A percentile compares a stretch with the other conserved stretches of the same genome.
phyloP scores from a whole-genome alignment of 2,329 filamentous ascomycete species.

The Eurotiales sp. region DNA sequence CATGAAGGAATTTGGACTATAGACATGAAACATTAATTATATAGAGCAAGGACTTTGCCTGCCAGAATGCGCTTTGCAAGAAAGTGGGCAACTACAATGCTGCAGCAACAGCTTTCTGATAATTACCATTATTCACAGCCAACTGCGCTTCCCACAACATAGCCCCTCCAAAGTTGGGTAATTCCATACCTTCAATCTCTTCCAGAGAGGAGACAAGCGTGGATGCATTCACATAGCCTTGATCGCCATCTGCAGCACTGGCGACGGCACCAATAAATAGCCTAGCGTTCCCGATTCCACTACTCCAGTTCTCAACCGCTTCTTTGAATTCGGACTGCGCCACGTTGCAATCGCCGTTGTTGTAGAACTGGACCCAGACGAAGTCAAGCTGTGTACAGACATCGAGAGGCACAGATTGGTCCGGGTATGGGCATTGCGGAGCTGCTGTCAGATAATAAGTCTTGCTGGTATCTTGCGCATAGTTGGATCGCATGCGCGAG shows the following conservation, averaged over 20 bases:
- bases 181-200: slow-evolving; percentile 37
- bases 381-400: slow-evolving; percentile 49
- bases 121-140: slow-evolving; percentile 14
- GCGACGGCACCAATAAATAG: slow-evolving; percentile 52
- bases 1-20: too few species aligned
- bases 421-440: slow-evolving; percentile 50
- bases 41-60: too few species aligned
- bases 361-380: slow-evolving; percentile 56
- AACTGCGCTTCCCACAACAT: slow-evolving; percentile 58
- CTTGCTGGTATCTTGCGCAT: slow-evolving; percentile 28
- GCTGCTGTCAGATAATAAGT: slow-evolving; percentile 52
- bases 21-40: too few species aligned
- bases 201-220: slow-evolving; percentile 1
- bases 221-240: slow-evolving; percentile 7
- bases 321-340: slow-evolving; percentile 22
- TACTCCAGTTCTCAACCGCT: slow-evolving; percentile 43
- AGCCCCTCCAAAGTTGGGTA: slow-evolving; percentile 54
- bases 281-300: slow-evolving; percentile 42
- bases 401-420: slow-evolving; percentile 43
- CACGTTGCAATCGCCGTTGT: slow-evolving; percentile 40
- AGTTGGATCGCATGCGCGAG: slow-evolving; percentile 44
- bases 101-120: slow-evolving; percentile 3
- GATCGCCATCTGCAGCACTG: slow-evolving; percentile 17
- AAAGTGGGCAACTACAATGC: slow-evolving; percentile 10
- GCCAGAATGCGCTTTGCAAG: too few species aligned